Base-by-base conservation (phyloP, 208 protist species). In the Trypanosomatidae sp. region DNA sequence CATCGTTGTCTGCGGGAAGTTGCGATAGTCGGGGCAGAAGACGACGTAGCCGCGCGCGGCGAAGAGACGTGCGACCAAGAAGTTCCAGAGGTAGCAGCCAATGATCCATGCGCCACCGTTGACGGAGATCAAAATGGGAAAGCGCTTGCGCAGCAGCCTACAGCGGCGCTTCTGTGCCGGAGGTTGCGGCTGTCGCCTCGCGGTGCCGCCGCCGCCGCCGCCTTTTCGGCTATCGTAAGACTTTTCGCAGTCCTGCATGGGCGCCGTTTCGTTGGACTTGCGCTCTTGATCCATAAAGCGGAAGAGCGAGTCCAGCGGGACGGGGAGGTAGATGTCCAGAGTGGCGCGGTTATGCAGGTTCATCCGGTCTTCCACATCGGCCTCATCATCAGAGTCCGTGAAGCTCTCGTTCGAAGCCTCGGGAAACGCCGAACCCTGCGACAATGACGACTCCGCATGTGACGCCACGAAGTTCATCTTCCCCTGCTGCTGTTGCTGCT, bases 21-120 rank as follows among this genome's bases (percentile, higher is more conserved):
- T 97, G 66, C 93, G 91, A 82, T 97, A 97, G 88, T 97, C 93
- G 17, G 93, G 93, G 79, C 88, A 93, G 81, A 97, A 96, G 17
- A 95, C 91, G 41, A 95, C 74, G 82, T 94, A 95, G 50, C 93
- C 93, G 44, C 86, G 80, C 41, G 89, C 84, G 7, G 89, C 73
- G 28, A 95, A 76, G 52, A 95, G 69, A 13, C 87, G 86, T 3
- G 87, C 87, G 15, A 95, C 33, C 15, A 95, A 68, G 71, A 82
- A 85, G 67, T 82, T 89, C 89, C 91, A 95, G 4, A 92, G 73
- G 65, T 91, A 82, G 73, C 72, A 82, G 1, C 91, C 91, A 13
- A 95, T 74, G 71, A 95, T 94, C 89, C 91, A 95, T 44, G 91
- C 91, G 17, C 91, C 91, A 67, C 91, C 91, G 47, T 70, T 88